Evolutionary conservation across 2,329 filamentous ascomycete species (phyloP), one percentile per base, ranked within the genome.

Genomic region (Aspergillus hiratsukae): DNA sequence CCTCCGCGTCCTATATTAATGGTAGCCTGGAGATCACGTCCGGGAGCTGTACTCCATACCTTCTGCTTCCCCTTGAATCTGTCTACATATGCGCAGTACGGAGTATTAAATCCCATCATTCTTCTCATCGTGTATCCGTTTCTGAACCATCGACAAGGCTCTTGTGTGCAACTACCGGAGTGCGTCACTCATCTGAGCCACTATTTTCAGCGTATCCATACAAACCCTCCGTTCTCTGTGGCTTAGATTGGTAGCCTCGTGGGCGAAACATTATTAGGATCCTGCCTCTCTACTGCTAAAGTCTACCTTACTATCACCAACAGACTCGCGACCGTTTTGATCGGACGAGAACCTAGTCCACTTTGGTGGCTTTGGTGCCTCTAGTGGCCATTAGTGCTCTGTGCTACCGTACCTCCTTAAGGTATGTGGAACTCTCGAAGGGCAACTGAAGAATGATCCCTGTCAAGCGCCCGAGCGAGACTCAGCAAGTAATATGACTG

Each of bases 401-500:
- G 31, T 37, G 14, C 31, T 37, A 37, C 31, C 31, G 17, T 37
- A 37, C 31, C 31, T 37, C 31, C 31, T 37, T 46, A 46, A 11
- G 43, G 43, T 46, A 46, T 46, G 43, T 46, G 43, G 21, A 14
- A 43, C 9, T 46, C 10, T 46, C 21, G 19, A 23, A 43, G n/a
- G 10, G 23, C 21, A 46, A 23, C 9, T 46, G 11, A 46, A 46
- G 43, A 46, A 46, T 46, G 43, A 46, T 46, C 43, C 43, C 43
- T 46, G 43, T 46, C 21, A 28, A 52, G 35, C 41, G 21, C 25
- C 40, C 40, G 52, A 43, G 49, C 35, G 46, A 61, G 55, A 23
- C 23, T 23, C 23, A 23, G 23, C 23, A 3, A 23, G 23, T 23
- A 23, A 67, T 66, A 68, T 67, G 60, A 64, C 65, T 61, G 56